phyloP scores from a whole-genome alignment of 163 green algal species.

The Scenedesmus sp. region DNA sequence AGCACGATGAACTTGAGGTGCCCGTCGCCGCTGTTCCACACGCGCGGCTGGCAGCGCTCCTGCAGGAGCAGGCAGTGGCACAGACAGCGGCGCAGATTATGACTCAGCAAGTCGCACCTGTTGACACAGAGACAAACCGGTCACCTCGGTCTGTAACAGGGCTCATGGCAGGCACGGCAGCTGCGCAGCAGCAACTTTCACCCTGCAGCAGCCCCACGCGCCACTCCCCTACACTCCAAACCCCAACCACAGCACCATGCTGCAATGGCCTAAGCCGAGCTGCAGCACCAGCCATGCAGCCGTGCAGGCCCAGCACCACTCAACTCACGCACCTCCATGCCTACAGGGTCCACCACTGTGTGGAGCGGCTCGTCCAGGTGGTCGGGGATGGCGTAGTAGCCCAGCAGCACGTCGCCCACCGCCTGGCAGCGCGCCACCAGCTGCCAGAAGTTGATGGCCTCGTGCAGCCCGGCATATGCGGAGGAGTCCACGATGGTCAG shows the following conservation, averaged over 20 bases:
- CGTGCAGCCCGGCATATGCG: constrained; percentile 43
- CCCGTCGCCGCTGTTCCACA: constrained; percentile 62
- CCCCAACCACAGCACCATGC: no score
- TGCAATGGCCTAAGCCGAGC: neutral
- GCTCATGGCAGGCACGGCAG: no score
- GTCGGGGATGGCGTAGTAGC: constrained; percentile 72
- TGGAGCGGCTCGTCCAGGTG: constrained; percentile 64
- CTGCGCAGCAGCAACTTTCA: neutral
- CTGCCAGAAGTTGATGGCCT: constrained; percentile 67
- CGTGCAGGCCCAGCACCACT: neutral
- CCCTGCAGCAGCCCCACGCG: neutral
- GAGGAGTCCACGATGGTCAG: constrained; percentile 63
- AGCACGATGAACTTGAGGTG: constrained; percentile 67
- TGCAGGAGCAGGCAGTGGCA: constrained; percentile 21
- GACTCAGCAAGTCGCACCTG: no score
- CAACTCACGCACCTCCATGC: constrained; percentile 46
- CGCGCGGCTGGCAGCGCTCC: constrained; percentile 31
- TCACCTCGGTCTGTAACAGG: no score
- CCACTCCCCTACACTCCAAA: neutral
- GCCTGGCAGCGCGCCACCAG: constrained; percentile 53
- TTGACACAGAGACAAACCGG: no score
- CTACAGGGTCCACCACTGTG: constrained; percentile 69
- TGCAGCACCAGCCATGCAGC: neutral
- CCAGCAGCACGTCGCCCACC: constrained; percentile 59
- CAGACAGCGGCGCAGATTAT: neutral